A percentile compares a stretch with the other conserved stretches of the same genome.
Conservation (phyloP, 352 stramenopile species). For the Globisporangium orthogonon region DNA sequence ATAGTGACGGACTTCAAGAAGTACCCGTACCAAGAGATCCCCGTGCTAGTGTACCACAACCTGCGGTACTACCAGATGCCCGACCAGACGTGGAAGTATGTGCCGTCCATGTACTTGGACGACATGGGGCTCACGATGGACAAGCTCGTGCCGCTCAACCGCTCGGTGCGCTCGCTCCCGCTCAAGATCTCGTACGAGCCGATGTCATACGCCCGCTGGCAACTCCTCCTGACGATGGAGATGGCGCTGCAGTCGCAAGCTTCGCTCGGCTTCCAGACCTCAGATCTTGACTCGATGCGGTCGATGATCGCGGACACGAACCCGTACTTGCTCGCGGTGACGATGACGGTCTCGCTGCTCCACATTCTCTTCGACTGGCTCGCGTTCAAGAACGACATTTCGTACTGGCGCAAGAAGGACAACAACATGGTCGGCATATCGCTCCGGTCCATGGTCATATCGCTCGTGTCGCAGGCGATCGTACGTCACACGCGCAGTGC, state of each 20-base stretch:
- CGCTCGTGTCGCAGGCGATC: constrained; percentile 91
- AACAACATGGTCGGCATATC: constrained; percentile 92
- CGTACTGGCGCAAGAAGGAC: constrained; percentile 93
- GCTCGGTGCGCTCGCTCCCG: constrained; percentile 40
- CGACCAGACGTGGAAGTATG: constrained; percentile 48
- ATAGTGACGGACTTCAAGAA: constrained; percentile 69
- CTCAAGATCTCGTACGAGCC: constrained; percentile 68
- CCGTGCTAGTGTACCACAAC: constrained; percentile 63
- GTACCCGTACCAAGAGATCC: constrained; percentile 65
- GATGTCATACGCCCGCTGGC: constrained; percentile 74
- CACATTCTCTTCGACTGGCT: constrained; percentile 98
- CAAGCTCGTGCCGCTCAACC: constrained; percentile 66
- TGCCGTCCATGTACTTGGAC: constrained; percentile 73
- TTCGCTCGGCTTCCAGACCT: constrained; percentile 45
- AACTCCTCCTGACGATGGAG: constrained; percentile 72
- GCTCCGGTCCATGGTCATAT: constrained; percentile 89
- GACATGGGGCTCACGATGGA: constrained; percentile 65
- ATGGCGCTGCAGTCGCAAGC: constrained; percentile 53
- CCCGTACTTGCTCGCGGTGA: constrained; percentile 91
- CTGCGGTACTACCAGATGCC: constrained; percentile 51
- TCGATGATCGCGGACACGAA: constrained; percentile 94
- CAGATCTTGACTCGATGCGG: constrained; percentile 87
- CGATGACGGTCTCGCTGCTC: constrained; percentile 92
- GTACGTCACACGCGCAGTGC: constrained; percentile 11
- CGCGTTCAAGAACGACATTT: constrained; percentile 97